Percentiles rank a stretch among this genome's conserved stretches.
phyloP scores from a whole-genome alignment of 2,329 filamentous ascomycete species.

The Diaporthe ampelina region DNA sequence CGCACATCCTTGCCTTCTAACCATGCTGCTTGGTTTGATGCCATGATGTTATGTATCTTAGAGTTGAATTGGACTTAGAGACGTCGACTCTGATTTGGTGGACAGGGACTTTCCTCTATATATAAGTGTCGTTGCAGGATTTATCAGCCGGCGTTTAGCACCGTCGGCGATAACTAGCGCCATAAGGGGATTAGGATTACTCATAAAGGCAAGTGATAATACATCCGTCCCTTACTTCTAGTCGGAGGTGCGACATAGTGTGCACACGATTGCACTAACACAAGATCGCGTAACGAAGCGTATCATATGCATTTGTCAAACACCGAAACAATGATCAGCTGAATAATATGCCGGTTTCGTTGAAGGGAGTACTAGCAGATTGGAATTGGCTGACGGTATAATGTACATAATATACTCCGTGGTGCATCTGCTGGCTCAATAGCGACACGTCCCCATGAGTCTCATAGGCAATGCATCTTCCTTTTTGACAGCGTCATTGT shows the following conservation, averaged over 20 bases:
- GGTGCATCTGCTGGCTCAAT: neutral
- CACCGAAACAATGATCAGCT: too few species aligned
- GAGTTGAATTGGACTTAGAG: fast-evolving
- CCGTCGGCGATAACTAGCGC: slow-evolving; percentile 3
- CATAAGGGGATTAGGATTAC: neutral
- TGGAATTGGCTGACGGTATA: too few species aligned
- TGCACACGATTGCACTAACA: too few species aligned
- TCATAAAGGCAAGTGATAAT: too few species aligned
- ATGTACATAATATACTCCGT: neutral
- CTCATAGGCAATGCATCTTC: neutral
- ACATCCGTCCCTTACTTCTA: too few species aligned
- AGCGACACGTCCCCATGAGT: slow-evolving; percentile 28
- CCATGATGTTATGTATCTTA: neutral
- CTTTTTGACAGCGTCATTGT: neutral
- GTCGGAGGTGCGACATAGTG: too few species aligned
- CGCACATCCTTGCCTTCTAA: neutral
- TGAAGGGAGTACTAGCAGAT: neutral
- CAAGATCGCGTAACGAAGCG: too few species aligned
- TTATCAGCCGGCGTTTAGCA: slow-evolving; percentile 6
- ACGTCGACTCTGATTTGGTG: too few species aligned
- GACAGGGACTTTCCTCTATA: neutral
- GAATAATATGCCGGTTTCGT: too few species aligned
- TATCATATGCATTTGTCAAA: too few species aligned
- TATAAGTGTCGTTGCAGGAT: neutral
- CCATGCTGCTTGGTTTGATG: slow-evolving; percentile 35